Conservation (phyloP, 176 grass and related monocot species). For the Carex parvula region DNA sequence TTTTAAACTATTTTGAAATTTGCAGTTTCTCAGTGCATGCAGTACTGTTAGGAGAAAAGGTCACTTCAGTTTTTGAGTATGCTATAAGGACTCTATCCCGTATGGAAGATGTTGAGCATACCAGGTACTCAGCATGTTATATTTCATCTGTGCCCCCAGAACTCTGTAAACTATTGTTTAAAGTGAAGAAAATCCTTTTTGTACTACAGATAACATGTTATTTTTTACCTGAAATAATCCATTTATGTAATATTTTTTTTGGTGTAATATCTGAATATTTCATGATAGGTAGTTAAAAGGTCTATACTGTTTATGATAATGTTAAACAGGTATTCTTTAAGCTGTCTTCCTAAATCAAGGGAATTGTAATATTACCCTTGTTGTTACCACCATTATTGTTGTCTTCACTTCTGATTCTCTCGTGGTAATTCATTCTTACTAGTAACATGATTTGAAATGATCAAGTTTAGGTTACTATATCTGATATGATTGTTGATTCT, state of each 20-base stretch:
- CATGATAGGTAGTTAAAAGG: not conserved
- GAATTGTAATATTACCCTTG: not conserved
- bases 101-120: constrained; percentile 49
- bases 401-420: not conserved
- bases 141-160: not conserved
- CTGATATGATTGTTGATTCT: not conserved
- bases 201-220: not conserved
- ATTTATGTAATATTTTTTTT: not conserved
- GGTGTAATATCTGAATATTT: not conserved
- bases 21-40: constrained; percentile 88
- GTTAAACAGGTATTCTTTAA: not conserved
- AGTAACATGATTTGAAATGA: not conserved
- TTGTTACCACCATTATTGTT: not conserved
- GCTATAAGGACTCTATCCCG: constrained; percentile 80
- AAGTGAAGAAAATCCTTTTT: not conserved
- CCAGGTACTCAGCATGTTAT: constrained; percentile 33
- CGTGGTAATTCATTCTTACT: not conserved
- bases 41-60: constrained; percentile 83
- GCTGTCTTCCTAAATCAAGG: not conserved
- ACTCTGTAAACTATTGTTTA: constrained; percentile 1
- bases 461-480: not conserved
- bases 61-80: constrained; percentile 78
- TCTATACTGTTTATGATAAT: constrained; percentile 1
- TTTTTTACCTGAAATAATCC: not conserved
- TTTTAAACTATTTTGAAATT: not conserved